Evolutionary conservation across 768 basidiomycete genomes (phyloP).

Genomic region (Rhodotorula graminis): DNA sequence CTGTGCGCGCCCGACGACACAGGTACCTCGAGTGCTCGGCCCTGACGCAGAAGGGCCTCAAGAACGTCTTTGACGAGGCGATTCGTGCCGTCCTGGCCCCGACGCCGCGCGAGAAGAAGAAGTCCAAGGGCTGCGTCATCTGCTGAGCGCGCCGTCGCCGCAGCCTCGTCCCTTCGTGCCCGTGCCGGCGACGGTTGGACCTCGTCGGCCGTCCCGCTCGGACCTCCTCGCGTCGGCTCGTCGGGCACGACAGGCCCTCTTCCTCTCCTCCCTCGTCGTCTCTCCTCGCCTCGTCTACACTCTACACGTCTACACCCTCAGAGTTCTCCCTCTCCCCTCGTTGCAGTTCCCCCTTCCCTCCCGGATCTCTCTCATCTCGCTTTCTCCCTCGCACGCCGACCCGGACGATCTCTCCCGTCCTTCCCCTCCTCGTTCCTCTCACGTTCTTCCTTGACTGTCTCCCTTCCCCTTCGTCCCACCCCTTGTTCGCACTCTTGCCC

Average conservation of each 20-base stretch:
- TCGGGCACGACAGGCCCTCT: neutral
- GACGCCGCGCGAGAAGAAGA: constrained; percentile 44
- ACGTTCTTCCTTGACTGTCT: neutral
- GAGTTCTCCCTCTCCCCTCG: too few species aligned
- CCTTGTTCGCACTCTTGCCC: neutral
- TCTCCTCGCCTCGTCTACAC: too few species aligned
- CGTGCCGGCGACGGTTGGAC: too few species aligned
- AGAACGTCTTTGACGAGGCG: constrained; percentile 98
- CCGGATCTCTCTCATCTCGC: neutral
- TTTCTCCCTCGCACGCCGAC: neutral
- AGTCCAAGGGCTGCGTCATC: constrained; percentile 50
- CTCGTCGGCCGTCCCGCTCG: too few species aligned
- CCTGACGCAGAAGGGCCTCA: constrained; percentile 94
- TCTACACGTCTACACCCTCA: too few species aligned
- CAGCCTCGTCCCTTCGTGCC: too few species aligned
- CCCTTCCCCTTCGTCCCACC: neutral
- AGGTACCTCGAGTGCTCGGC: constrained; percentile 88
- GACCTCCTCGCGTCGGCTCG: too few species aligned
- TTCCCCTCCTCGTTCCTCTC: too few species aligned
- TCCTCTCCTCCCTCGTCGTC: neutral
- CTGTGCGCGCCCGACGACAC: neutral
- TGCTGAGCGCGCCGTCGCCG: constrained; percentile 42
- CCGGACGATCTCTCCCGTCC: too few species aligned
- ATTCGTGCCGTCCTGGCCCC: constrained; percentile 75
- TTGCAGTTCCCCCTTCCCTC: neutral